Percentiles rank a stretch among this genome's conserved stretches.
Conservation (phyloP, 2,329 filamentous ascomycete genomes). For the Neofusicoccum umdonicola region DNA sequence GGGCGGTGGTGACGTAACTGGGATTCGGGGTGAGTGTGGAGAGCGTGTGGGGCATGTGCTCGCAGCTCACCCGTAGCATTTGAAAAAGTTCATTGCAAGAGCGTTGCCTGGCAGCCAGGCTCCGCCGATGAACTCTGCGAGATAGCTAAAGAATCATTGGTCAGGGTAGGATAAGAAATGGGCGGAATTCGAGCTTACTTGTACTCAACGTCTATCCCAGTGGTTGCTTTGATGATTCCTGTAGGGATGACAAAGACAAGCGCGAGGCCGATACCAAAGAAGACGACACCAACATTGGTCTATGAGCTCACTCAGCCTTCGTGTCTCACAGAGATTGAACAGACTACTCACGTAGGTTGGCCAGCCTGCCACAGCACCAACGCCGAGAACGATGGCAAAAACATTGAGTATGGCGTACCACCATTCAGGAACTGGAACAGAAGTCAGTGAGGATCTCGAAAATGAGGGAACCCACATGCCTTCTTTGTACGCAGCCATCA, state of each 20-base stretch:
- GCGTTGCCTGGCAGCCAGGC: slow-evolving; percentile 19
- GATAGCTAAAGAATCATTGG: slow-evolving; percentile 38
- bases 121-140: slow-evolving; percentile 44
- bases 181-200: neutral
- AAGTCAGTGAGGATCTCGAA: neutral
- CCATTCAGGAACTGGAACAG: slow-evolving; percentile 29
- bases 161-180: neutral
- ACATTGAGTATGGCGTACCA: slow-evolving; percentile 53
- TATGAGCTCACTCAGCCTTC: neutral
- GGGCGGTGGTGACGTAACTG: slow-evolving; percentile 18
- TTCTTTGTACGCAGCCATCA: slow-evolving; percentile 32
- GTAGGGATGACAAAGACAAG: slow-evolving; percentile 53
- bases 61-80: slow-evolving; percentile 22
- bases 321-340: neutral
- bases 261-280: slow-evolving; percentile 52
- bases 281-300: slow-evolving; percentile 52
- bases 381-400: slow-evolving; percentile 46
- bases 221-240: slow-evolving; percentile 55
- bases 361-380: slow-evolving; percentile 50
- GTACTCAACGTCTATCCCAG: slow-evolving; percentile 52
- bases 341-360: slow-evolving; percentile 41
- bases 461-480: neutral
- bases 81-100: slow-evolving; percentile 20
- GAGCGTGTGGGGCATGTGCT: neutral
- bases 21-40: neutral